phyloP scores from a whole-genome alignment of 2,329 filamentous ascomycete genomes.

The Fusarium cicatricum region DNA sequence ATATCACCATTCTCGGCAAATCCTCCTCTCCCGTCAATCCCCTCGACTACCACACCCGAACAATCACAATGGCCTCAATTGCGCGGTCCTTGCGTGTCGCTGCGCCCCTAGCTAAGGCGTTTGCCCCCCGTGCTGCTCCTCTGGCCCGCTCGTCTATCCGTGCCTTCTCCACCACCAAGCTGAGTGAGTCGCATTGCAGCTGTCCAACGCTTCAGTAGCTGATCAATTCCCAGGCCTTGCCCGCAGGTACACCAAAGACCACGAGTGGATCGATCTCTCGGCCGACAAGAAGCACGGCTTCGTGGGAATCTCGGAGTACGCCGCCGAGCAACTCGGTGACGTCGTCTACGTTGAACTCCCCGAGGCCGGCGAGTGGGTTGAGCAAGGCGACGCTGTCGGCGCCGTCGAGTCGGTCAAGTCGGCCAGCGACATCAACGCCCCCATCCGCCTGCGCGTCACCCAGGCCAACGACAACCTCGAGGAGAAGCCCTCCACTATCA shows the following conservation, averaged over 20 bases:
- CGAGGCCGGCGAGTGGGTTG: conserved; percentile 69
- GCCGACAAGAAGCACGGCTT: conserved; percentile 83
- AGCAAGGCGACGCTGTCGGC: conserved; percentile 83
- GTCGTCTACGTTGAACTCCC: conserved; percentile 98
- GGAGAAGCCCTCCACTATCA: conserved; percentile 87
- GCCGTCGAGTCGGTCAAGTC: conserved; percentile 98
- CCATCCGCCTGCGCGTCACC: conserved; percentile 78
- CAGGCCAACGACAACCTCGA: conserved; percentile 79
- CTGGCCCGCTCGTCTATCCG: conserved; percentile 54
- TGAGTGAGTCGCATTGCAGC: conserved; percentile 43
- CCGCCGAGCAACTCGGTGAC: conserved; percentile 90
- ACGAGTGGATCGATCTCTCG: conserved; percentile 96
- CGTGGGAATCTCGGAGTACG: conserved; percentile 89
- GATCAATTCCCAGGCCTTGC: conserved; percentile 57
- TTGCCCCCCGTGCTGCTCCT: conserved; percentile 50
- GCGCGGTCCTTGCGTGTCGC: conserved; percentile 62
- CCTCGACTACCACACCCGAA: conserved; percentile 1
- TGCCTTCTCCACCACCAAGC: conserved; percentile 51
- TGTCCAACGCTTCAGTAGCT: background rate
- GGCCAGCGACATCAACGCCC: conserved; percentile 95
- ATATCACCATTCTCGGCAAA: conserved; percentile 27
- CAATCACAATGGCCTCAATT: conserved; percentile 66
- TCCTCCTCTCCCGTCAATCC: conserved; percentile 1
- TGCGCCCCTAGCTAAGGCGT: conserved; percentile 54
- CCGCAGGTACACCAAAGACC: conserved; percentile 94